Percentiles rank a stretch among this genome's conserved stretches.
phyloP scores from a whole-genome alignment of 257 asterid genomes.

The Fraxinus anomala region DNA sequence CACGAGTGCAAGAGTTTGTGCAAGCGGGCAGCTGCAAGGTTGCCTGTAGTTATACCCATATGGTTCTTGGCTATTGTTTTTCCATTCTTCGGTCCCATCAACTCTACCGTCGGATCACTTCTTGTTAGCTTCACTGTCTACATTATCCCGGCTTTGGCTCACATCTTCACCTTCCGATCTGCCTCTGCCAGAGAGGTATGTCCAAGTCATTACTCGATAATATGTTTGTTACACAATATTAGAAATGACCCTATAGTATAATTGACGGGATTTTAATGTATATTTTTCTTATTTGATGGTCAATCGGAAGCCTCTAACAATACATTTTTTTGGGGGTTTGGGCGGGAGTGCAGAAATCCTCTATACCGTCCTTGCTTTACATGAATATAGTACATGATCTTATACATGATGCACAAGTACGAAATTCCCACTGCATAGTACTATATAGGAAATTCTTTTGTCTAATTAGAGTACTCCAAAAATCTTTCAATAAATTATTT shows the following conservation, averaged over 20 bases:
- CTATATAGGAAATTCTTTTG: neutral
- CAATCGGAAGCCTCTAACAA: neutral
- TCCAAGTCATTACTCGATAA: too few relatives aligned
- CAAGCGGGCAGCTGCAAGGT: conserved; percentile 77
- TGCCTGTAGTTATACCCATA: conserved; percentile 89
- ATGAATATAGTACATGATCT: neutral
- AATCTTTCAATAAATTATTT: too few relatives aligned
- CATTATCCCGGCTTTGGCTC: conserved; percentile 87
- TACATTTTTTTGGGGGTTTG: neutral
- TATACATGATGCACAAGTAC: neutral
- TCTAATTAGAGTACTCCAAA: too few relatives aligned
- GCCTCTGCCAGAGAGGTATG: conserved; percentile 86
- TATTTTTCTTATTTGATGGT: neutral
- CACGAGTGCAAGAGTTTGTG: conserved; percentile 93
- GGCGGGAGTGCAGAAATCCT: neutral
- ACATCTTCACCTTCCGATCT: conserved; percentile 80
- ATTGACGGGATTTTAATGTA: neutral
- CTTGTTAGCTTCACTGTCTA: conserved; percentile 94
- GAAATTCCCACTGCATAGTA: conserved; percentile 13
- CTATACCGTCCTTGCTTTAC: neutral
- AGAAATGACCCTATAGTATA: too few relatives aligned
- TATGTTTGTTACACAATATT: too few relatives aligned
- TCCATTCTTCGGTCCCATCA: conserved; percentile 96
- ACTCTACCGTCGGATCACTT: conserved; percentile 88
- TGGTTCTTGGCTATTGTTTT: conserved; percentile 94